Base-by-base conservation (phyloP, 495 filamentous ascomycete species). In the Podospora appendiculata region DNA sequence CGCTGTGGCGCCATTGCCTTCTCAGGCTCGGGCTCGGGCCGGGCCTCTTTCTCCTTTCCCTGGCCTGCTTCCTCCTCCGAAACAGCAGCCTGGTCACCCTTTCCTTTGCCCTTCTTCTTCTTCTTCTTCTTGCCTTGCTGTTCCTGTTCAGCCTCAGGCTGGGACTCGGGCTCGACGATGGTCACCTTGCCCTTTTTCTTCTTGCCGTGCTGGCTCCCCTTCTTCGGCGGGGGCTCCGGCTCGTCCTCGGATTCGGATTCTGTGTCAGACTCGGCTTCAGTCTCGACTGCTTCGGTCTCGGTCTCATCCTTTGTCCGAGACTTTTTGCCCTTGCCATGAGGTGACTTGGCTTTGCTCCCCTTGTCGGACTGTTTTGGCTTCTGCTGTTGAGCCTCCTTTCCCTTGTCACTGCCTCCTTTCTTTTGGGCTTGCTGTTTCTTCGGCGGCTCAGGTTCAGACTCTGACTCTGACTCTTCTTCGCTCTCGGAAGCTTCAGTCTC, bases 1-100 rank as follows among this genome's bases (percentile, higher is more conserved):
- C 2, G 25, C 25, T 25, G 25, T 25, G 25, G 25, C 5, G 25
- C 25, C 25, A 5, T 25, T 25, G 25, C 25, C 25, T 25, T 25
- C 25, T 25, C 25, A 25, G 25, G 25, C 25, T 25, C 25, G 25
- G 25, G 25, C 10, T 47, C 0, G 41, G 34, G 32, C 32, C n/a
- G n/a, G n/a, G n/a, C n/a, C n/a, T 53, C 25, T n/a, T 48, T 42
- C 8, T 32, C 19, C 25, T 57, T 57, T 38, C 50, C 50, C 18
- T 38, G 9, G 36, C 13, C 36, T 38, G 36, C 36, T 38, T 38
- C 13, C 8, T 10, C 19, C 6, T 38, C 48, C 14, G 17, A 25
- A 33, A 43, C 14, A 13, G 11, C 42, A 25, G 17, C 46, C 35
- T 4, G 8, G 3, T 1, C 25, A 6, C 8, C 25, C 25, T 10